These are phyloP conservation scores for Pseudocercospora fijiensis DNA, from an alignment of 2,329 filamentous ascomycete species.

Conservation along the genomic window DNA sequence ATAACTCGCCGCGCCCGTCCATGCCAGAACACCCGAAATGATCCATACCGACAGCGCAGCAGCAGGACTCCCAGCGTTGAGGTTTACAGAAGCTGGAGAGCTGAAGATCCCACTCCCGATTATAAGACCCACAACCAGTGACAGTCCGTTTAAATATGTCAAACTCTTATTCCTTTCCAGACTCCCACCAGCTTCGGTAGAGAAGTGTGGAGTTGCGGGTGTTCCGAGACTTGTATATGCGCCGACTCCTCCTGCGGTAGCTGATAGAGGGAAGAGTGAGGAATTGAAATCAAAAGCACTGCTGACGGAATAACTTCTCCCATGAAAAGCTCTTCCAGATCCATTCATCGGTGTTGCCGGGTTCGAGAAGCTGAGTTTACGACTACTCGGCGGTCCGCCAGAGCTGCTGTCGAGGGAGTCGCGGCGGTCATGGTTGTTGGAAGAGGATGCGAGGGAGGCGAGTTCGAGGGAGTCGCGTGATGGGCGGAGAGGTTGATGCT, in stretches of 20 bases:
- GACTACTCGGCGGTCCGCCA: slow-evolving; percentile 80
- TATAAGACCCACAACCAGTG: slow-evolving; percentile 85
- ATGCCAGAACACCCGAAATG: slow-evolving; percentile 86
- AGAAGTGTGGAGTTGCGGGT: slow-evolving; percentile 59
- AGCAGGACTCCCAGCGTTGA: slow-evolving; percentile 85
- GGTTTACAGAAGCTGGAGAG: slow-evolving; percentile 87
- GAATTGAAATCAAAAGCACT: slow-evolving; percentile 87
- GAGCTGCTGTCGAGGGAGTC: slow-evolving; percentile 60
- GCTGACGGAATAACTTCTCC: slow-evolving; percentile 73
- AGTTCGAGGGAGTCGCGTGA: slow-evolving; percentile 93
- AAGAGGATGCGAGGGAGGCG: slow-evolving; percentile 87
- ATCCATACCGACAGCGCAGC: slow-evolving; percentile 89
- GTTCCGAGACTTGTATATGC: slow-evolving; percentile 82
- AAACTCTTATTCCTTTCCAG: slow-evolving; percentile 94
- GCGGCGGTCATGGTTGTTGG: slow-evolving; percentile 57
- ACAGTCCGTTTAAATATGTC: slow-evolving; percentile 90
- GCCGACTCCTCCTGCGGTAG: slow-evolving; percentile 61
- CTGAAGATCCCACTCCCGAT: slow-evolving; percentile 97
- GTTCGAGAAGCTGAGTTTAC: slow-evolving; percentile 78
- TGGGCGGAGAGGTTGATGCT: slow-evolving; percentile 26
- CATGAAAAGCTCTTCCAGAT: slow-evolving; percentile 28
- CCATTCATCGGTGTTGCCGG: slow-evolving; percentile 37
- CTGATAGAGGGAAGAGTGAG: slow-evolving; percentile 87
- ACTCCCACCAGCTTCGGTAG: slow-evolving; percentile 47
- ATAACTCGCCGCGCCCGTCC: slow-evolving; percentile 94